A percentile compares a stretch with the other conserved stretches of the same genome.
Evolutionary conservation across 2,329 filamentous ascomycete genomes (phyloP).

Genomic region (Aureobasidium sp.): DNA sequence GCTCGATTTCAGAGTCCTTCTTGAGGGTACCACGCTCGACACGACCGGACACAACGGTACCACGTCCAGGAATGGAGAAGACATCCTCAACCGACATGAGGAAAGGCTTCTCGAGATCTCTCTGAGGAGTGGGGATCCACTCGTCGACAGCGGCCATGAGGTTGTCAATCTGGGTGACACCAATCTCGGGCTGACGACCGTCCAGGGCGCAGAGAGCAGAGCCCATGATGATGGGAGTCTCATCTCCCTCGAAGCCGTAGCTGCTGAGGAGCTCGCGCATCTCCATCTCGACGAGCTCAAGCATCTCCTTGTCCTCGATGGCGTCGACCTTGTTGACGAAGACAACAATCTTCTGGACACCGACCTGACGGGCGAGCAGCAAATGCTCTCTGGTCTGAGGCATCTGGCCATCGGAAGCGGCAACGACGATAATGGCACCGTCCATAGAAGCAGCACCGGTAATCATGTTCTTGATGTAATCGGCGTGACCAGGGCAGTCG

Average conservation of each 20-base stretch:
- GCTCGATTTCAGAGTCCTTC: slow-evolving; percentile 89
- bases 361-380: slow-evolving; percentile 94
- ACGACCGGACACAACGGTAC: slow-evolving; percentile 93
- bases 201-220: slow-evolving; percentile 94
- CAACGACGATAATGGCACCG: slow-evolving; percentile 96
- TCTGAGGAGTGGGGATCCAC: slow-evolving; percentile 94
- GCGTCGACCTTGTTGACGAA: slow-evolving; percentile 99
- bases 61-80: slow-evolving; percentile 64
- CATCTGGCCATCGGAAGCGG: slow-evolving; percentile 98
- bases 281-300: slow-evolving; percentile 99
- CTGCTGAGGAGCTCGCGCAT: slow-evolving; percentile 92
- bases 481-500: slow-evolving; percentile 98
- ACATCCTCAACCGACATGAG: slow-evolving; percentile 87
- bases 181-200: slow-evolving; percentile 78
- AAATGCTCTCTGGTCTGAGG: slow-evolving; percentile 98
- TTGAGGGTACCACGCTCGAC: slow-evolving; percentile 93
- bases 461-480: slow-evolving; percentile 99
- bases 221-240: slow-evolving; percentile 94
- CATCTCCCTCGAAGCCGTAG: slow-evolving; percentile 97
- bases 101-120: slow-evolving; percentile 97
- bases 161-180: slow-evolving; percentile 80
- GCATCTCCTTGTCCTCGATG: slow-evolving; percentile 96
- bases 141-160: slow-evolving; percentile 81
- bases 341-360: slow-evolving; percentile 95
- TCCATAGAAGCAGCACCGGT: slow-evolving; percentile 99